phyloP scores from a whole-genome alignment of 331 rosid species.

The Phaseolus coccineus region DNA sequence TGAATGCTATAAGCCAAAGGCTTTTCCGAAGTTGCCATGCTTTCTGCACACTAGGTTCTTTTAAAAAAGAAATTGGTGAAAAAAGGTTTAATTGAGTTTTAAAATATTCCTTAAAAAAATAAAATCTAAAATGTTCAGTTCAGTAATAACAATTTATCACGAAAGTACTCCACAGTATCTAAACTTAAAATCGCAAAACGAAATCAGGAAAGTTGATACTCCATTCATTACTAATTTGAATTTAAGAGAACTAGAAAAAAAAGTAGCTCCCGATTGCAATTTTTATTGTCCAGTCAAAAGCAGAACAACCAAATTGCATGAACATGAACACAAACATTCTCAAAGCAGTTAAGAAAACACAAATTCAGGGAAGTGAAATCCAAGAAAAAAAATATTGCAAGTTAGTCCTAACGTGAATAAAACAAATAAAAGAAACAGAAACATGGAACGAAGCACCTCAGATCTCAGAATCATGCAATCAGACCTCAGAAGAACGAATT shows the following conservation, averaged over 20 bases:
- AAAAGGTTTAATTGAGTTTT: background rate
- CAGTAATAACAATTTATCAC: conserved; percentile 16
- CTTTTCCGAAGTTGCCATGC: conserved; percentile 39
- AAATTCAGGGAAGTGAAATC: background rate
- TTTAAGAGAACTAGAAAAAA: conserved; percentile 2
- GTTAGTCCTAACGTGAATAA: background rate
- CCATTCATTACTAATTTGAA: conserved; percentile 22
- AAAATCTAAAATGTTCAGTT: background rate
- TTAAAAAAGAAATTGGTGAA: background rate
- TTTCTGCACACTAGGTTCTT: conserved; percentile 15
- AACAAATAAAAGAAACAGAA: background rate
- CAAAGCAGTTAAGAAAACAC: background rate
- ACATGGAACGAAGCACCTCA: conserved; percentile 20
- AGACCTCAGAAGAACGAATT: background rate
- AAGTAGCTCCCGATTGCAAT: background rate
- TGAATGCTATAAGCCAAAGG: conserved; percentile 13
- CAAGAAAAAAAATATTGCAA: background rate
- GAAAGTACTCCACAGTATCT: conserved; percentile 1
- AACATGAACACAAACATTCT: conserved; percentile 34
- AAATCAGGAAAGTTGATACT: conserved; percentile 11
- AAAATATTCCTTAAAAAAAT: conserved; percentile 3
- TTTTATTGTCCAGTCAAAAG: conserved; percentile 22
- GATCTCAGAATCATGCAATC: conserved; percentile 39
- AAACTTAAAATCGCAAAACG: conserved; percentile 6
- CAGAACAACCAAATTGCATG: conserved; percentile 10